Evolutionary conservation across 2,329 filamentous ascomycete genomes (phyloP), one percentile per base, ranked within the genome.

Genomic region (Falciphora oryzae): DNA sequence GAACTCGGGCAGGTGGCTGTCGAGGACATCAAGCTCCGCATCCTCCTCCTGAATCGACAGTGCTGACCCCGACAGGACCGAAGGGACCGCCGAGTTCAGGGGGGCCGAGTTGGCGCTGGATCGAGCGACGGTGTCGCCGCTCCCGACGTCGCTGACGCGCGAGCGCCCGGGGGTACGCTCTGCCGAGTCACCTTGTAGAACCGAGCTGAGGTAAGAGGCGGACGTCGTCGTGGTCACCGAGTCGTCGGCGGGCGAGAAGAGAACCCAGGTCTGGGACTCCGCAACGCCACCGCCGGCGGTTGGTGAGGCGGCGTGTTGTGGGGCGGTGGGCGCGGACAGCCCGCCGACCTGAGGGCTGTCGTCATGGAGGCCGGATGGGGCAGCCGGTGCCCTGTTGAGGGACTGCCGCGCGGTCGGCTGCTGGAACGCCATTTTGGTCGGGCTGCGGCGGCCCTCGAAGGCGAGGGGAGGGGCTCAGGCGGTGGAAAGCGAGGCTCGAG

Each of bases 261-360:
- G 86, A 64, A 98, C 90, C 95, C 95, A 99, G 84, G 96, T 94
- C 76, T 95, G 90, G 16, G 91, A 89, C 69, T 93, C 89, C 67
- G 91, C 87, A 66, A 87, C 78, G 58, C 72, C 71, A 35, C 38
- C n/a, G 25, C 27, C 25, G 44, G 38, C 27, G 38, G 38, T 11
- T 53, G 35, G 60, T 29, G 13, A n/a, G 25, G 32, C 32, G 22
- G 25, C 32, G 32, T 62, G n/a, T 62, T 62, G 60, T 25, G 69
- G 60, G 25, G 64, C 57, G 16, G 63, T 64, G 50, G 64, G 62
- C 44, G 22, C 44, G 2, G 44, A n/a, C 44, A 53, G 44, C 44
- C 44, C 44, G 4, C 44, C 44, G 44, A 53, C 44, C 44, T n/a
- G 44, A 53, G 44, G 44, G 44, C 44, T 53, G 44, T 11, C 6